phyloP scores from a whole-genome alignment of 2,329 filamentous ascomycete genomes.

The Leptographium flavum region DNA sequence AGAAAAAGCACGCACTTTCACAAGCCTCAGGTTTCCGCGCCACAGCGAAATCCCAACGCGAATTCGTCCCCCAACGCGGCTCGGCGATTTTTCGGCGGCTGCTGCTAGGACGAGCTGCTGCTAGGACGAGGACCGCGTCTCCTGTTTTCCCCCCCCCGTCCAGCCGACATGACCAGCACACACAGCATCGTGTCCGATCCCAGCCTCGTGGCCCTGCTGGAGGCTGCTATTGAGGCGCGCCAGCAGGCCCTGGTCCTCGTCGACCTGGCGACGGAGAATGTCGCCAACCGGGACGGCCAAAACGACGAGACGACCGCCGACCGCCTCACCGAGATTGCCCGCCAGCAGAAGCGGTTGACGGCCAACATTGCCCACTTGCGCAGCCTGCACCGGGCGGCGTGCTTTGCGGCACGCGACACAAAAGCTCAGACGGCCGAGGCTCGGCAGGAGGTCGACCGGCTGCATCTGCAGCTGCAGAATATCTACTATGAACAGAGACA shows the following conservation, averaged over 20 bases:
- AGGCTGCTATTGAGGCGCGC: conserved; percentile 59
- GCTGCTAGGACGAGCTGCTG: too few relatives aligned
- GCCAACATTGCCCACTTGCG: conserved; percentile 69
- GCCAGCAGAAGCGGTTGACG: conserved; percentile 66
- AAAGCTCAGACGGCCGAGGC: conserved; percentile 78
- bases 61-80: too few relatives aligned
- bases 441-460: conserved; percentile 75
- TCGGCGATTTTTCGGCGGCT: too few relatives aligned
- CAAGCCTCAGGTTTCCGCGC: not conserved
- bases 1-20: too few relatives aligned
- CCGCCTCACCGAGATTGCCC: conserved; percentile 43
- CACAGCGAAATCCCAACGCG: not conserved
- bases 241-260: conserved; percentile 56
- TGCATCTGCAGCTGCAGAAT: conserved; percentile 90
- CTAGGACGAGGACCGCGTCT: too few relatives aligned
- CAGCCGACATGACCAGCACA: conserved; percentile 10
- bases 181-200: conserved; percentile 49
- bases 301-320: conserved; percentile 12
- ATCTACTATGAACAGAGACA: conserved; percentile 93
- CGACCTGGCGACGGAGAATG: conserved; percentile 28
- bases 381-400: conserved; percentile 67
- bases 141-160: not conserved
- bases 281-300: conserved; percentile 21
- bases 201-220: conserved; percentile 51
- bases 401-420: conserved; percentile 69